Evolutionary conservation across 495 filamentous ascomycete genomes (phyloP).

Genomic region (Trypethelium eluteriae): DNA sequence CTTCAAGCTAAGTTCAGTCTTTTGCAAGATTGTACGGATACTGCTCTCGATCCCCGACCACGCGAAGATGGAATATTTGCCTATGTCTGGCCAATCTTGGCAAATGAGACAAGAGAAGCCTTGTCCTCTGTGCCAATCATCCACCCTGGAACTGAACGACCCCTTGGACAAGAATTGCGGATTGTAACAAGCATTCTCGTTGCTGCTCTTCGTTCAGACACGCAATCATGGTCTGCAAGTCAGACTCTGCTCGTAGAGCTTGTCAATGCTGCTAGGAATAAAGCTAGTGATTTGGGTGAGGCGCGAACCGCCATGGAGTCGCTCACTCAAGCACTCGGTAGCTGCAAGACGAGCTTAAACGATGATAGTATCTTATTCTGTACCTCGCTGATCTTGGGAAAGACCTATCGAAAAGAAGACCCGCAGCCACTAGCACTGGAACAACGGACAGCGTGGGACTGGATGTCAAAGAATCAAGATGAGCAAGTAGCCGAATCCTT

Average conservation of each 20-base stretch:
- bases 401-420: slow-evolving; percentile 25
- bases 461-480: slow-evolving; percentile 30
- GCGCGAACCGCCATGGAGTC: slow-evolving; percentile 62
- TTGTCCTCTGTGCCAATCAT: background rate
- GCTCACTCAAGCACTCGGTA: slow-evolving; percentile 47
- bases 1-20: slow-evolving; percentile 17
- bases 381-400: slow-evolving; percentile 27
- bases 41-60: background rate
- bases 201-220: background rate
- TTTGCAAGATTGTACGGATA: slow-evolving; percentile 11
- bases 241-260: slow-evolving; percentile 48
- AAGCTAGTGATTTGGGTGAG: slow-evolving; percentile 58
- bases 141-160: background rate
- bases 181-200: background rate
- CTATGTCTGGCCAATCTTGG: background rate
- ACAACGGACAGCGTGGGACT: slow-evolving; percentile 52
- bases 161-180: background rate
- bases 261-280: slow-evolving; percentile 49
- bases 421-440: slow-evolving; percentile 52
- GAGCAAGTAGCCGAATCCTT: slow-evolving; percentile 48
- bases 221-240: background rate
- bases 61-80: background rate
- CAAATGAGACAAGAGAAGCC: background rate
- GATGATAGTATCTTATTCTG: slow-evolving; percentile 22
- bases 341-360: slow-evolving; percentile 15